phyloP scores from a whole-genome alignment of 2,329 filamentous ascomycete species.

The Cladosporium halotolerans region DNA sequence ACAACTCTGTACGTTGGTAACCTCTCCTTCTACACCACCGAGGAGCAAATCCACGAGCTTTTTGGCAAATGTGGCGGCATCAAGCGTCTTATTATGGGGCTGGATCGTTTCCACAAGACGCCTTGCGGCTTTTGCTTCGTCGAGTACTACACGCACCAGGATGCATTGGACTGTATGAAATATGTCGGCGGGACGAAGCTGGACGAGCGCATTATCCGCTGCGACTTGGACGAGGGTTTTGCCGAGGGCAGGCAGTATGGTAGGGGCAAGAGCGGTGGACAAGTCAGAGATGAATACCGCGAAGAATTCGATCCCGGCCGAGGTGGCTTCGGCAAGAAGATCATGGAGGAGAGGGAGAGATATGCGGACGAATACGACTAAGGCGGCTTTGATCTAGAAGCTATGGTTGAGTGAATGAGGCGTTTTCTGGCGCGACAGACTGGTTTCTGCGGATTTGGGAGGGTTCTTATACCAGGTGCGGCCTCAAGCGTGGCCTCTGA shows the following conservation, averaged over 20 bases:
- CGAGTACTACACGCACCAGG: conserved; percentile 96
- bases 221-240: conserved; percentile 92
- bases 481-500: no score
- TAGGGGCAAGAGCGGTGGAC: conserved; percentile 88
- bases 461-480: no score
- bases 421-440: background rate
- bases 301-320: conserved; percentile 95
- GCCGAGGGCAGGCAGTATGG: conserved; percentile 93
- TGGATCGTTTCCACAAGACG: conserved; percentile 95
- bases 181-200: conserved; percentile 97
- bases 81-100: conserved; percentile 94
- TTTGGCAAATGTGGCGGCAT: conserved; percentile 74
- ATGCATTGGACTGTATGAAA: conserved; percentile 96
- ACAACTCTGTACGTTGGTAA: conserved; percentile 98
- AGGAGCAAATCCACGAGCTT: conserved; percentile 91
- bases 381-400: background rate
- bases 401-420: background rate
- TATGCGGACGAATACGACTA: conserved; percentile 23
- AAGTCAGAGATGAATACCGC: conserved; percentile 95
- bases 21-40: conserved; percentile 74
- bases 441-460: no score
- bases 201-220: conserved; percentile 92
- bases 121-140: conserved; percentile 99
- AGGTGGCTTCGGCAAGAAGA: conserved; percentile 66
- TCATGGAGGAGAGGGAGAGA: conserved; percentile 15